Conservation (phyloP, 805 yeast genomes). For the Schizosaccharomyces cryophilus region DNA sequence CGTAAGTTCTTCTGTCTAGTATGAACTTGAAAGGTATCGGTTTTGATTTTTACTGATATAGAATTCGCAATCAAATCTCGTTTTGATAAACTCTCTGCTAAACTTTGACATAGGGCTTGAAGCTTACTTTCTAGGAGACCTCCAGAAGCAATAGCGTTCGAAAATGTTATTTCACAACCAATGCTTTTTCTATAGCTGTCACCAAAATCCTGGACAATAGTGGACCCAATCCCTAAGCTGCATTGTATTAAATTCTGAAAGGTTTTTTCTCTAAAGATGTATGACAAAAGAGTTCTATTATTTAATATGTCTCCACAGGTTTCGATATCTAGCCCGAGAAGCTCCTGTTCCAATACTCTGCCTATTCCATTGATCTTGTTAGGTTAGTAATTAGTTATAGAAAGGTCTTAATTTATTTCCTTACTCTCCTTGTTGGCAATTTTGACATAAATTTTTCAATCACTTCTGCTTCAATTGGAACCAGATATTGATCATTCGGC, state of each 20-base stretch:
- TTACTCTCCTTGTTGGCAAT: constrained; percentile 9
- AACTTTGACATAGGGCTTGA: constrained; percentile 5
- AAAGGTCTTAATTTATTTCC: too few species aligned
- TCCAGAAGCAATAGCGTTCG: constrained; percentile 3
- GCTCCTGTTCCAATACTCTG: constrained; percentile 10
- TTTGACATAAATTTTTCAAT: constrained; percentile 8
- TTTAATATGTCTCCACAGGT: constrained; percentile 8
- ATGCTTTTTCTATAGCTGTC: constrained; percentile 10
- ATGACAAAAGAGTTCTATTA: not conserved
- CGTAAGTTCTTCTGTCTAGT: constrained; percentile 8
- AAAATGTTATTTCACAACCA: constrained; percentile 10
- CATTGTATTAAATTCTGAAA: constrained; percentile 7
- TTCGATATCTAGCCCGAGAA: constrained; percentile 8
- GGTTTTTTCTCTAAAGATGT: constrained; percentile 5
- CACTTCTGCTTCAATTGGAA: constrained; percentile 5
- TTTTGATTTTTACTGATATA: constrained; percentile 8
- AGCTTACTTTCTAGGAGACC: constrained; percentile 6
- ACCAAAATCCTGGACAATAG: constrained; percentile 7
- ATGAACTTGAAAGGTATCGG: constrained; percentile 8
- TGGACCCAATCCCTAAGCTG: constrained; percentile 11
- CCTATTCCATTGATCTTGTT: constrained; percentile 8
- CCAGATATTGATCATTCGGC: constrained; percentile 11
- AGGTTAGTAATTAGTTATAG: not conserved
- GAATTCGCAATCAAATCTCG: constrained; percentile 8
- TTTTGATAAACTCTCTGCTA: constrained; percentile 7